Percentiles rank a stretch among this genome's conserved stretches.
phyloP scores from a whole-genome alignment of 768 basidiomycete genomes.

The Leucocoprinus leucothites region DNA sequence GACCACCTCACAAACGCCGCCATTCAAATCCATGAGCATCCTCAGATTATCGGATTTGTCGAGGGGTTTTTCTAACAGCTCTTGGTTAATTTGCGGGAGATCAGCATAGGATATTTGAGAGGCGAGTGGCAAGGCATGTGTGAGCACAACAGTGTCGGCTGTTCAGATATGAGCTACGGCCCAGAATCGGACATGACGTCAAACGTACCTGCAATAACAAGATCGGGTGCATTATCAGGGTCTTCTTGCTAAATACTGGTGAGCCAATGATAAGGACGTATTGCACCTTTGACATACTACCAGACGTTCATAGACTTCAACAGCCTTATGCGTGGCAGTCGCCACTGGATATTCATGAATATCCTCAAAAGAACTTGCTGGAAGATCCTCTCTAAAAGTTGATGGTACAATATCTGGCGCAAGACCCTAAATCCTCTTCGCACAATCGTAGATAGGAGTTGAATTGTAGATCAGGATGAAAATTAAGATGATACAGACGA shows the following conservation, averaged over 20 bases:
- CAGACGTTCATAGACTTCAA: slow-evolving; percentile 35
- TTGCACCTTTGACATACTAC: slow-evolving; percentile 24
- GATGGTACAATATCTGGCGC: slow-evolving; percentile 42
- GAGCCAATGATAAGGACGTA: slow-evolving; percentile 39
- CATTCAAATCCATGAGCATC: slow-evolving; percentile 87
- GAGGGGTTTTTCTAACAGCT: slow-evolving; percentile 85
- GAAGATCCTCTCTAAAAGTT: slow-evolving; percentile 75
- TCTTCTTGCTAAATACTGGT: slow-evolving; percentile 57
- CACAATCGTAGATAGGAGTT: slow-evolving; percentile 2
- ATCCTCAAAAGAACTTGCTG: slow-evolving; percentile 63
- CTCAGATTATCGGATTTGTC: slow-evolving; percentile 79
- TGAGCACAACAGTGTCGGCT: slow-evolving; percentile 97
- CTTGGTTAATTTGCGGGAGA: slow-evolving; percentile 51
- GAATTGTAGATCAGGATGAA: background rate
- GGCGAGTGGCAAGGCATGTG: slow-evolving; percentile 61
- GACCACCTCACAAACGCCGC: slow-evolving; percentile 85
- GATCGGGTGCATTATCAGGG: slow-evolving; percentile 34
- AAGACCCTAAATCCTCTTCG: slow-evolving; percentile 28
- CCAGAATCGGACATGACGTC: background rate
- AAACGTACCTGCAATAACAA: slow-evolving; percentile 62
- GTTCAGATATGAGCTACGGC: background rate
- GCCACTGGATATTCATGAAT: slow-evolving; percentile 38
- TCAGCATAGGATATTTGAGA: slow-evolving; percentile 55
- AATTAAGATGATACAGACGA: slow-evolving; percentile 56
- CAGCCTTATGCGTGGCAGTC: slow-evolving; percentile 34